phyloP scores from a whole-genome alignment of 371 early-diverging fungal species.

The Chytridium lagenaria region DNA sequence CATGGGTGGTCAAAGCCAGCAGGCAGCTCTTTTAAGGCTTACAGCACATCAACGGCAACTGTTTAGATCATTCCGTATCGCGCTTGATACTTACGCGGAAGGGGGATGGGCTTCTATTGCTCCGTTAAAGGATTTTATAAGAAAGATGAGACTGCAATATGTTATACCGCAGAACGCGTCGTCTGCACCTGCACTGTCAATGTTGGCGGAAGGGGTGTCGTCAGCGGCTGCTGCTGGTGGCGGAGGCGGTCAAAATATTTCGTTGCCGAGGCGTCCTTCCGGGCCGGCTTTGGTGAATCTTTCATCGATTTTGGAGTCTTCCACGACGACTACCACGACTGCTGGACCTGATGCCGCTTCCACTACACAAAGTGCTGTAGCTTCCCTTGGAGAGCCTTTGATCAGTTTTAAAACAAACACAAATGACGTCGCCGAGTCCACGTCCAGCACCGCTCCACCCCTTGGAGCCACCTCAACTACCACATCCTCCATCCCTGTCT shows the following conservation, averaged over 20 bases:
- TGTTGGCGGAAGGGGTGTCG: slow-evolving; percentile 2
- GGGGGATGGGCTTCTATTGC: slow-evolving; percentile 32
- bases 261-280: neutral
- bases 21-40: neutral
- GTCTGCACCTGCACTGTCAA: neutral
- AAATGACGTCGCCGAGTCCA: too few relatives aligned
- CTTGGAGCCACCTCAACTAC: too few relatives aligned
- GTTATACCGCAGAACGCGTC: neutral
- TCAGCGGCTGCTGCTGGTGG: slow-evolving; percentile 5
- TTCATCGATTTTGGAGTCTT: neutral
- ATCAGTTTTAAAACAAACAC: too few relatives aligned
- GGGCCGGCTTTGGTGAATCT: neutral
- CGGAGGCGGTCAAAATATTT: neutral
- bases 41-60: slow-evolving; percentile 9
- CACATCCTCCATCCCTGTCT: too few relatives aligned
- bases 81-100: slow-evolving; percentile 33
- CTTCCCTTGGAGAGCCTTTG: neutral
- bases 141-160: slow-evolving; percentile 28
- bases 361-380: neutral
- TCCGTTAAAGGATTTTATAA: slow-evolving; percentile 27
- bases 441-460: too few relatives aligned
- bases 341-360: neutral
- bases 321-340: too few relatives aligned
- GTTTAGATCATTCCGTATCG: slow-evolving; percentile 24
- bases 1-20: slow-evolving; percentile 14